Evolutionary conservation across 2,329 filamentous ascomycete species (phyloP), one percentile per base, ranked within the genome.

Genomic region (Cadophora malorum): DNA sequence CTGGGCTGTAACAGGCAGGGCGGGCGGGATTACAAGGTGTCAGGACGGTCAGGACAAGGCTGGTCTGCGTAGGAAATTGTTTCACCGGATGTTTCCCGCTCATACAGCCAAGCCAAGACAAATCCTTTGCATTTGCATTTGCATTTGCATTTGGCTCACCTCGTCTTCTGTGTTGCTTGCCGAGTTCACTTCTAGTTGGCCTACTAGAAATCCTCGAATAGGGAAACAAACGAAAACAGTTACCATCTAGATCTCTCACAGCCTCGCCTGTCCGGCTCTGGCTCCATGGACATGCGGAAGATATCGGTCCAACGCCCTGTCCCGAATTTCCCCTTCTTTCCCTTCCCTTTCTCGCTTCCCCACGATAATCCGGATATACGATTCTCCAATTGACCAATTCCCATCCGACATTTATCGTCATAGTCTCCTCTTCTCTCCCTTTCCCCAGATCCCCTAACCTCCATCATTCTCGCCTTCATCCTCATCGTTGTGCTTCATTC

Each of bases 1-100:
- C 50, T 47, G 41, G 28, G 35, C 47, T 61, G 33, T 60, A 63
- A 69, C 66, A 71, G 67, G 65, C 67, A 64, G 68, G 14, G 56
- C 31, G 52, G 52, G 25, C 5, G 28, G 28, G 28, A 56, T 31
- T 35, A 68, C 67, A 68, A 35, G 62, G 56, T 59, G 56, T 59
- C 35, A 38, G 12, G 28, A 10, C 35, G 9, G 35, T 38, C 35
- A 45, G 33, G 14, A 28, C 35, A 59, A 59, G 56, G n/a, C 56
- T 41, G 33, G 56, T 59, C 33, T 41, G 35, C 25, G 33, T 45
- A 59, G 10, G 2, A 21, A 16, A 28, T 23, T 25, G 56, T 41
- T 38, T 25, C 33, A 59, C 21, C n/a, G 56, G 33, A 45, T 59
- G 33, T 14, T 19, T 28, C 33, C 56, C 38, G 56, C 56, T 41